These are phyloP conservation scores for Lumnitzera littorea DNA, from an alignment of 345 rosid species.

Conservation along the genomic window DNA sequence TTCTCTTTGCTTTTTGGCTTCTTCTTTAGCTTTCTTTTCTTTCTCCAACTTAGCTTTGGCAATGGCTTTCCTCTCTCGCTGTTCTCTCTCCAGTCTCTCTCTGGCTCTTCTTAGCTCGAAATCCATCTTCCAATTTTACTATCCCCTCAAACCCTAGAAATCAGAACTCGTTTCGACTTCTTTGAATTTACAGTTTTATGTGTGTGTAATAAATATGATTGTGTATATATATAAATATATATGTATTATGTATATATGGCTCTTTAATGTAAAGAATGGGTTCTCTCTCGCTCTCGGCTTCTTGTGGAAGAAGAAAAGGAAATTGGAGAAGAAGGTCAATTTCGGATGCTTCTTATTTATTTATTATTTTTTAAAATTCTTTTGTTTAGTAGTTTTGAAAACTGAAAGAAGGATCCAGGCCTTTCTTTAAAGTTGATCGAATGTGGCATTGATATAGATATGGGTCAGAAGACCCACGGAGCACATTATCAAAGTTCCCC, in stretches of 20 bases:
- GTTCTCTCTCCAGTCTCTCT: constrained; percentile 90
- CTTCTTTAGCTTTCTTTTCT: constrained; percentile 72
- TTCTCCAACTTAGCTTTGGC: constrained; percentile 57
- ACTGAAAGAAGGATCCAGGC: constrained; percentile 32
- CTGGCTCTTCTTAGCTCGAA: constrained; percentile 85
- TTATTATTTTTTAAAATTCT: neutral
- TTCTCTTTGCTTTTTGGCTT: constrained; percentile 65
- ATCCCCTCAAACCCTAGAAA: constrained; percentile 2
- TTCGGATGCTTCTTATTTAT: neutral
- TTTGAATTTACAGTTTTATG: too few species aligned
- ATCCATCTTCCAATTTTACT: constrained; percentile 54
- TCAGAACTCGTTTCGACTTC: too few species aligned
- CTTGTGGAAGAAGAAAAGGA: too few species aligned
- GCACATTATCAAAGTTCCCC: too few species aligned
- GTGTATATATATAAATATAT: too few species aligned
- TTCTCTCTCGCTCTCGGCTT: too few species aligned
- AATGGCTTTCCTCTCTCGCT: constrained; percentile 69
- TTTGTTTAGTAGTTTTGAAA: neutral
- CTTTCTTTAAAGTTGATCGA: neutral
- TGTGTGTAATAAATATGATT: too few species aligned
- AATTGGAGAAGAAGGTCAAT: neutral
- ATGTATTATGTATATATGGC: too few species aligned
- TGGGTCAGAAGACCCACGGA: too few species aligned
- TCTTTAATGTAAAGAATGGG: too few species aligned
- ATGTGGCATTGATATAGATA: too few species aligned